These are phyloP conservation scores for Pinguiococcus pyrenoidosus DNA, from an alignment of 108 stramenopile species.

Conservation along the genomic window DNA sequence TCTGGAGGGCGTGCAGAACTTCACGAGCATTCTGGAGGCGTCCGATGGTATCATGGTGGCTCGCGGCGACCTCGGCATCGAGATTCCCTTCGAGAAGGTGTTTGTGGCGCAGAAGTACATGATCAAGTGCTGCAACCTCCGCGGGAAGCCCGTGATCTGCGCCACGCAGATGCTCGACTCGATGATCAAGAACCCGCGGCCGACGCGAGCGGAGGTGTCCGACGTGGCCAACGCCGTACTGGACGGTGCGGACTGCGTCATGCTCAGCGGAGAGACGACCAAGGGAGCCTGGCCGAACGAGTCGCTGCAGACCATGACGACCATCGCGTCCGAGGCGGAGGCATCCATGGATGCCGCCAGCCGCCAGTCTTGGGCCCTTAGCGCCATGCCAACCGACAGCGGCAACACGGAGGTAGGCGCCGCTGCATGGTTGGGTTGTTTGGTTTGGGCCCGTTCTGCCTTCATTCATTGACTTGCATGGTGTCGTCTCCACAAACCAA, in stretches of 20 bases:
- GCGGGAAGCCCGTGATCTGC: slow-evolving; percentile 84
- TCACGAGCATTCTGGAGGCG: slow-evolving; percentile 69
- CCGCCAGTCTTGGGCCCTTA: too few relatives aligned
- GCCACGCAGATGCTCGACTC: slow-evolving; percentile 89
- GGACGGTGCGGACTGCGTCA: slow-evolving; percentile 95
- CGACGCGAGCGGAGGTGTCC: slow-evolving; percentile 95
- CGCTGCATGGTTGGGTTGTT: too few relatives aligned
- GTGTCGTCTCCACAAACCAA: too few relatives aligned
- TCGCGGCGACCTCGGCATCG: slow-evolving; percentile 71
- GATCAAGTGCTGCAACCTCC: slow-evolving; percentile 38
- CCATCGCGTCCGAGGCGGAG: too few relatives aligned
- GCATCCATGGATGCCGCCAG: too few relatives aligned
- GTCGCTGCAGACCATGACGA: slow-evolving; percentile 61
- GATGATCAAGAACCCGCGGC: slow-evolving; percentile 95
- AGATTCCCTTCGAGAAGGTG: slow-evolving; percentile 79
- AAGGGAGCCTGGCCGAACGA: slow-evolving; percentile 71
- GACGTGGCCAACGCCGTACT: slow-evolving; percentile 97
- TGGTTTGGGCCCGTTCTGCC: too few relatives aligned
- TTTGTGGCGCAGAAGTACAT: slow-evolving; percentile 95
- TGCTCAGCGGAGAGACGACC: slow-evolving; percentile 89
- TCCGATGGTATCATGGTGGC: slow-evolving; percentile 86
- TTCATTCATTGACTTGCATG: too few relatives aligned
- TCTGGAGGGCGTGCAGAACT: slow-evolving; percentile 57
- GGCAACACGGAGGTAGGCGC: too few relatives aligned
- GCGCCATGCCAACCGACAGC: too few relatives aligned